These are phyloP conservation scores for Fusarium odoratissimum DNA, from an alignment of 2,329 filamentous ascomycete species.

Conservation along the genomic window DNA sequence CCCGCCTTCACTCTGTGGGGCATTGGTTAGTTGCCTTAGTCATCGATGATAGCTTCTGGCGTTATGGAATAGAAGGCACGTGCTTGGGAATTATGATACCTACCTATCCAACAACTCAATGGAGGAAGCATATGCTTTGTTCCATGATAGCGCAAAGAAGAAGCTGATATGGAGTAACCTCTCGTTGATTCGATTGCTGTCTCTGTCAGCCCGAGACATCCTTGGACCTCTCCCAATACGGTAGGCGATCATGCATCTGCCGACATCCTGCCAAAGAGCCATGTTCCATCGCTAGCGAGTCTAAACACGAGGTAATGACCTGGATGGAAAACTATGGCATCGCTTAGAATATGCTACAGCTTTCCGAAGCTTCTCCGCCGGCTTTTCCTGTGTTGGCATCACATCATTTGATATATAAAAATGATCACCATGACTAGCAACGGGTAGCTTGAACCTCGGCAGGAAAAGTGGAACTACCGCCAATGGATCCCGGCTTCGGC, in stretches of 20 bases:
- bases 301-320: background rate
- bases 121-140: background rate
- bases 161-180: background rate
- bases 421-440: conserved; percentile 8
- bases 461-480: conserved; percentile 36
- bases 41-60: conserved; percentile 7
- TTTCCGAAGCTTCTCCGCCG: conserved; percentile 22
- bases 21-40: conserved; percentile 30
- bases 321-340: conserved; percentile 4
- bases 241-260: conserved; percentile 13
- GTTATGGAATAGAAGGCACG: background rate
- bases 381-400: conserved; percentile 5
- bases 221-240: background rate
- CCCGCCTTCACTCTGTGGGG: conserved; percentile 36
- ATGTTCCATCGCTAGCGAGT: background rate
- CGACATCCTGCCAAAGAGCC: background rate
- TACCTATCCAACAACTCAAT: too few species aligned
- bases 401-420: conserved; percentile 9
- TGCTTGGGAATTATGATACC: background rate
- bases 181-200: background rate
- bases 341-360: conserved; percentile 27
- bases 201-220: background rate
- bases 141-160: background rate
- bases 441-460: conserved; percentile 39
- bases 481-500: conserved; percentile 42